Base-by-base conservation (phyloP, 129 eudicot species). In the Tanacetum coccineum region DNA sequence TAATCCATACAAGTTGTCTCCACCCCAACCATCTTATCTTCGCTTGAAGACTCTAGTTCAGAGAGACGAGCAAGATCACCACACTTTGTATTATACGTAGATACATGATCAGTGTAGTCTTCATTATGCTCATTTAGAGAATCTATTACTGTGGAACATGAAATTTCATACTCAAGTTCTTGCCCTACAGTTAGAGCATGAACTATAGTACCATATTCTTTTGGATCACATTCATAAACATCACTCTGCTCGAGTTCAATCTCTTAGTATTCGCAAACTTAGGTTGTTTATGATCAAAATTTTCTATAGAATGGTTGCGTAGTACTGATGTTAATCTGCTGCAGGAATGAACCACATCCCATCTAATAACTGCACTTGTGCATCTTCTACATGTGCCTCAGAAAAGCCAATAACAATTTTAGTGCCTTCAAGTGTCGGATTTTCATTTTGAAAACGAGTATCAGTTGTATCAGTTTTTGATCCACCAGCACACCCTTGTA, bases 401-500 rank as follows among this genome's bases (percentile, higher is more conserved):
- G 39, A 53, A 66, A 74, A 30, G 50, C 6, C 53, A 72, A 12
- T 62, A 44, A 61, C 40, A 59, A 39, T 21, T 5, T 28, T 62
- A 45, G 59, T 47, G 65, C 39, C 67, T 54, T 74, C 49, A 44
- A 52, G 46, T 60, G 66, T 26, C 61, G 36, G 28, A 54, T 56
- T 68, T 40, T 66, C 75, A 64, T 48, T 74, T 63, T 64, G 76
- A 73, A 73, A 67, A 42, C 32, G 64, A 56, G 59, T 22, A 64
- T 62, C 17, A 73, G 61, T 59, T 51, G 59, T 22, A 64, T 62
- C 17, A 73, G 61, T 59, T 51, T 28, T 40, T 15, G 14, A 22
- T 72, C 59, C 46, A 21, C 62, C 62, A 58, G 25, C 26, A 42
- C 58, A 70, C 65, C 53, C 66, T 59, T 21, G 82, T 56, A 59